Percentiles rank a stretch among this genome's conserved stretches.
Evolutionary conservation across 129 eudicot species (phyloP).

Genomic region (Flaveria sonorensis): DNA sequence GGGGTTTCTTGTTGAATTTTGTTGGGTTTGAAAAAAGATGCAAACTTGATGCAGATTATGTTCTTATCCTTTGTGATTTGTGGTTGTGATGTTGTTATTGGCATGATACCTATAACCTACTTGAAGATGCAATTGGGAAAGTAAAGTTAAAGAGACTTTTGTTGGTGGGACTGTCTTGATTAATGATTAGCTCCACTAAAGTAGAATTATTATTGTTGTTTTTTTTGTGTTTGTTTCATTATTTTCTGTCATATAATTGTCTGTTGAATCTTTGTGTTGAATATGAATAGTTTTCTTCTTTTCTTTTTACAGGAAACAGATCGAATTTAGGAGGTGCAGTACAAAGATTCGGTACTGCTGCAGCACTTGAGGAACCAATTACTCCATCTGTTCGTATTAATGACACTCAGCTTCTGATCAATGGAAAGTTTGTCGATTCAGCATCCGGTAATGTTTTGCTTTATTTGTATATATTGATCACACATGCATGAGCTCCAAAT

Average conservation of each 20-base stretch:
- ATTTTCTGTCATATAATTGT: background rate
- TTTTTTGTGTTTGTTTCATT: background rate
- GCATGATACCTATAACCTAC: background rate
- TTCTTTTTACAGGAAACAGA: slow-evolving; percentile 34
- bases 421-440: slow-evolving; percentile 68
- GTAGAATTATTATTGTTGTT: background rate
- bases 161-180: slow-evolving; percentile 19
- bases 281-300: background rate
- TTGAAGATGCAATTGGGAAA: background rate
- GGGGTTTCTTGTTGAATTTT: background rate
- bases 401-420: slow-evolving; percentile 56
- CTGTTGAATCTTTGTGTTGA: slow-evolving; percentile 6
- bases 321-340: slow-evolving; percentile 23
- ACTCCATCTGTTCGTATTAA: slow-evolving; percentile 54
- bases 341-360: slow-evolving; percentile 47
- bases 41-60: background rate
- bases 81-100: slow-evolving; percentile 8
- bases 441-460: slow-evolving; percentile 47
- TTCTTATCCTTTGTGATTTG: slow-evolving; percentile 1
- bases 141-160: background rate
- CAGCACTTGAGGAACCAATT: slow-evolving; percentile 45
- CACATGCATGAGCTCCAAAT: background rate
- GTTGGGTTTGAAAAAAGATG: slow-evolving; percentile 12
- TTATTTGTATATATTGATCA: background rate
- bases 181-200: background rate